Evolutionary conservation across 192 early-diverging fungal genomes (phyloP).

Genomic region (Coemansia sp.): DNA sequence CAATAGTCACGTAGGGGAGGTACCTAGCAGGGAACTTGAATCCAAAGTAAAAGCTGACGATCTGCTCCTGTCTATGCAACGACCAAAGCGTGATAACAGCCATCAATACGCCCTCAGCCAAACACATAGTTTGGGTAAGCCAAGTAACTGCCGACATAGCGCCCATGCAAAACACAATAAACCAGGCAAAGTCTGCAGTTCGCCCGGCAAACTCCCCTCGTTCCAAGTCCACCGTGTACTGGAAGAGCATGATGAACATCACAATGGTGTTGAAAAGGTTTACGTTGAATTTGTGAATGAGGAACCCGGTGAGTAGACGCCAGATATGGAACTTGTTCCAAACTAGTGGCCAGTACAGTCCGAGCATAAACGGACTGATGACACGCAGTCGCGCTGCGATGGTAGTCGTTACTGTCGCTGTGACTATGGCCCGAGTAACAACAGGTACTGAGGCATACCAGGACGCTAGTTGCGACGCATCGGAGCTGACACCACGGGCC

Average conservation of each 20-base stretch:
- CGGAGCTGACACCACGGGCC: conserved; percentile 16
- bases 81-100: conserved; percentile 76
- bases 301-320: conserved; percentile 71
- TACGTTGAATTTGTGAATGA: conserved; percentile 58
- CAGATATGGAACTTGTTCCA: conserved; percentile 69
- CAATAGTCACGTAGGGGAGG: conserved; percentile 73
- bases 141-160: conserved; percentile 20
- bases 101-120: conserved; percentile 56
- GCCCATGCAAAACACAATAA: conserved; percentile 59
- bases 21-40: conserved; percentile 70
- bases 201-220: conserved; percentile 60
- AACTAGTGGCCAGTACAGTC: conserved; percentile 57
- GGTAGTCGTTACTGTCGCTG: conserved; percentile 8
- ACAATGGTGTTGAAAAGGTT: conserved; percentile 66
- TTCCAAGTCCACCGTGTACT: conserved; percentile 72
- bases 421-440: conserved; percentile 20
- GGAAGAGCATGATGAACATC: conserved; percentile 78
- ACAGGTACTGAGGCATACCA: conserved; percentile 27
- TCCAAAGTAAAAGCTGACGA: conserved; percentile 74
- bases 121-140: conserved; percentile 19
- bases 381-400: conserved; percentile 11
- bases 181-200: conserved; percentile 80
- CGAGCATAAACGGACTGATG: conserved; percentile 31
- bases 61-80: conserved; percentile 56
- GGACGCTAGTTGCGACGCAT: conserved; percentile 25